A percentile compares a stretch with the other conserved stretches of the same genome.
Conservation (phyloP, 495 filamentous ascomycete species). For the Friedmanniomyces simplex region DNA sequence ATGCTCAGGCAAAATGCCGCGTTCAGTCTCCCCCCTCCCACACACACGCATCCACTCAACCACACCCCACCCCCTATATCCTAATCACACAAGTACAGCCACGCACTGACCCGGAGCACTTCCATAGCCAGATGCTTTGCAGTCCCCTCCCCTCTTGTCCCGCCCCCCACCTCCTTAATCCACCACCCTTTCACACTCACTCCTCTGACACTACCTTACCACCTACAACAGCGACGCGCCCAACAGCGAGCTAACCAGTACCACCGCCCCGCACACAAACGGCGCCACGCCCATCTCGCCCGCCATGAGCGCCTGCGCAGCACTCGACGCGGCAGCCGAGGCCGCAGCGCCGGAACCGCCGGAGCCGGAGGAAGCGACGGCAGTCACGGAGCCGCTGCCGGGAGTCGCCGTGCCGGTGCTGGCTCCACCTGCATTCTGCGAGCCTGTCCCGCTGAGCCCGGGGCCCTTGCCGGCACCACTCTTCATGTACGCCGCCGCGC, state of each 20-base stretch:
- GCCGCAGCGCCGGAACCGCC: constrained; percentile 17
- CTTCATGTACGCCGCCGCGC: constrained; percentile 57
- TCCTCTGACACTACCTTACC: background rate
- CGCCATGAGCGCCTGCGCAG: constrained; percentile 9
- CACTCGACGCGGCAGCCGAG: constrained; percentile 7
- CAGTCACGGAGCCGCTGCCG: constrained; percentile 47
- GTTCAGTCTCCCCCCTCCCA: too few relatives aligned
- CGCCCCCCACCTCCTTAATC: background rate
- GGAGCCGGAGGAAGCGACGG: constrained; percentile 35
- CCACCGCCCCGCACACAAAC: constrained; percentile 24
- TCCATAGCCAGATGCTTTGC: constrained; percentile 4
- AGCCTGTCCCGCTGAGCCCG: constrained; percentile 62
- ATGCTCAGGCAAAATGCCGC: too few relatives aligned
- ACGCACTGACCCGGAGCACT: constrained; percentile 3
- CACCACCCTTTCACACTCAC: too few relatives aligned
- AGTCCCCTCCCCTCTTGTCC: background rate
- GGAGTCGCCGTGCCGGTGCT: constrained; percentile 53
- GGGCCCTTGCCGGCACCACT: constrained; percentile 61
- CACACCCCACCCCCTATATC: background rate
- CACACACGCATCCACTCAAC: too few relatives aligned
- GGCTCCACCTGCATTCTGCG: constrained; percentile 54
- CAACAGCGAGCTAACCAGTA: constrained; percentile 45
- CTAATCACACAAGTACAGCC: too few relatives aligned
- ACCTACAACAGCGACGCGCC: constrained; percentile 56
- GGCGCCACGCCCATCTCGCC: constrained; percentile 21